Evolutionary conservation across 2,329 filamentous ascomycete species (phyloP).

Genomic region (Moelleriella libera): DNA sequence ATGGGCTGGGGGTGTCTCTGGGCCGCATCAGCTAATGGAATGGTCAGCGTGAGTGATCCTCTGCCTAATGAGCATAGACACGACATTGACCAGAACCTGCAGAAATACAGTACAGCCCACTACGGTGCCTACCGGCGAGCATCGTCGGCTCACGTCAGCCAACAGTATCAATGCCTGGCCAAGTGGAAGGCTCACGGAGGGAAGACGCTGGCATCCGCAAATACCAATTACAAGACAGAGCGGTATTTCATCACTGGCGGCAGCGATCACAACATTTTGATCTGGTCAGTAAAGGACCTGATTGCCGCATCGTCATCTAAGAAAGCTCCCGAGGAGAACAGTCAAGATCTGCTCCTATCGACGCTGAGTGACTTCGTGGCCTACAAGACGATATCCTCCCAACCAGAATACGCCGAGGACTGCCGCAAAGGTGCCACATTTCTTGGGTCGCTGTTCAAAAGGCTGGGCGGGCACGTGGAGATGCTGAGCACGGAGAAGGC

Average conservation of each 20-base stretch:
- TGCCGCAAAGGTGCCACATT: conserved; percentile 88
- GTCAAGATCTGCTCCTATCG: conserved; percentile 45
- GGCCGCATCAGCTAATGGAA: conserved; percentile 81
- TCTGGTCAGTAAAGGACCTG: conserved; percentile 61
- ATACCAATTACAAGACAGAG: conserved; percentile 53
- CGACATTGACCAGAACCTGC: conserved; percentile 2
- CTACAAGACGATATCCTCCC: conserved; percentile 82
- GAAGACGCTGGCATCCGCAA: conserved; percentile 73
- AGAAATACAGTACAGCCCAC: conserved; percentile 55
- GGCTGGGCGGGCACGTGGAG: conserved; percentile 77
- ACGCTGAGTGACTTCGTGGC: conserved; percentile 77
- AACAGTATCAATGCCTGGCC: conserved; percentile 68
- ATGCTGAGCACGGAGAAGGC: conserved; percentile 71
- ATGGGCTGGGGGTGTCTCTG: conserved; percentile 78
- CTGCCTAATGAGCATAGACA: background rate
- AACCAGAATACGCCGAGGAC: conserved; percentile 75
- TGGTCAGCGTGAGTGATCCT: conserved; percentile 52
- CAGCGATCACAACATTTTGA: conserved; percentile 77
- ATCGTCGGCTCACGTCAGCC: conserved; percentile 43
- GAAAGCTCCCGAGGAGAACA: conserved; percentile 21
- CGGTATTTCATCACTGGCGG: conserved; percentile 90
- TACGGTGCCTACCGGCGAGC: conserved; percentile 41
- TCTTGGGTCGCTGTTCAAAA: conserved; percentile 79
- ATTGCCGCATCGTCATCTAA: conserved; percentile 7
- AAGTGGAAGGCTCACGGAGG: conserved; percentile 76